Evolutionary conservation across 768 basidiomycete species (phyloP).

Genomic region (Mycena galopus): DNA sequence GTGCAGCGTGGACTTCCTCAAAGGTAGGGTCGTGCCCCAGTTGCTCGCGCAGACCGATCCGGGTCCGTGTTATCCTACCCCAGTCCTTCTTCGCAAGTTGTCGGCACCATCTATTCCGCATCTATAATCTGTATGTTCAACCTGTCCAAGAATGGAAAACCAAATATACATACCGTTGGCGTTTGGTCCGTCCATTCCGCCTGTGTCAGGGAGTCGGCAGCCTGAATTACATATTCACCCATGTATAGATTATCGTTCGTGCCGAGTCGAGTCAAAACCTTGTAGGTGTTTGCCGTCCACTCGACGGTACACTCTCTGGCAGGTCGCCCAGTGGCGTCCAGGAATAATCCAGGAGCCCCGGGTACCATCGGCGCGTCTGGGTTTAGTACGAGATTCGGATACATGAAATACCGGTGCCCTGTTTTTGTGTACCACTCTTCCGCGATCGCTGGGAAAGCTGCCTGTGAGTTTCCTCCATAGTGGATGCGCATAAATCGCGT

Average conservation of each 20-base stretch:
- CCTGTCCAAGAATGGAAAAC: background rate
- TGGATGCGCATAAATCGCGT: constrained; percentile 21
- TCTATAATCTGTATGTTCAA: constrained; percentile 30
- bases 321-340: constrained; percentile 7
- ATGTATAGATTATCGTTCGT: constrained; percentile 13
- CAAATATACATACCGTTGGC: background rate
- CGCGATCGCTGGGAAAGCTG: constrained; percentile 4
- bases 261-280: constrained; percentile 17
- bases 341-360: constrained; percentile 33
- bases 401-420: constrained; percentile 27
- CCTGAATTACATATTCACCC: constrained; percentile 20
- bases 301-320: background rate
- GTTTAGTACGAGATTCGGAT: constrained; percentile 23
- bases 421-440: constrained; percentile 9
- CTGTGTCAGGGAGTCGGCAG: constrained; percentile 7
- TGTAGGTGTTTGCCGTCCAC: constrained; percentile 9
- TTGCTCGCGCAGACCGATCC: constrained; percentile 44
- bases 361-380: constrained; percentile 30
- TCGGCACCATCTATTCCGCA: constrained; percentile 45
- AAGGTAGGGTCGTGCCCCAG: constrained; percentile 42
- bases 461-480: constrained; percentile 11
- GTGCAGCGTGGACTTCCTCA: constrained; percentile 39
- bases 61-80: constrained; percentile 43
- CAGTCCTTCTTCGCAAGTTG: constrained; percentile 44
- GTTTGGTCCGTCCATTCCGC: constrained; percentile 12